Base-by-base conservation (phyloP, 495 filamentous ascomycete species). In the Podospora conica region DNA sequence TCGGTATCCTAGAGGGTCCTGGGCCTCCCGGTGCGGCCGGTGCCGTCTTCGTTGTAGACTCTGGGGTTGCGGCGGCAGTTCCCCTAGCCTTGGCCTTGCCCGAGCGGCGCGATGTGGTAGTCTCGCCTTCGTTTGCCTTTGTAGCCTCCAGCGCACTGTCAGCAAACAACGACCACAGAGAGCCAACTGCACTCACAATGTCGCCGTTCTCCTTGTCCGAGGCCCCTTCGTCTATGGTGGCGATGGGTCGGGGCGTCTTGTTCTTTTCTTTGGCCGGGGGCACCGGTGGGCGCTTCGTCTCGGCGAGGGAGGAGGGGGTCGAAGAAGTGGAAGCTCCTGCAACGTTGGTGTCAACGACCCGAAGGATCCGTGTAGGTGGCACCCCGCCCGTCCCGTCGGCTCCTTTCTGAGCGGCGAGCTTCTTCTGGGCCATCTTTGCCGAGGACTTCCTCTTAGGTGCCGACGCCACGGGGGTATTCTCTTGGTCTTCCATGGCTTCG, bases 341-440 rank as follows among this genome's bases (percentile, higher is more conserved):
- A 64, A n/a, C 40, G 18, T 69, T 69, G 23, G 23, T 31, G 68
- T 69, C 70, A 68, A 70, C 55, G 24, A 55, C 27, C 56, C 65
- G 63, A 9, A 59, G 60, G 3, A 67, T 59, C 22, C 53, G 62
- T 18, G 27, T 60, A 25, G 64, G 54, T 28, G 31, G 12, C 53
- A 11, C 22, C 3, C 15, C 53, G 11, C 56, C n/a, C 33, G 56
- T 25, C 31, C 23, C 61, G 29, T 53, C 33, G 1, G 58, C 58
- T 10, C 23, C 28, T 56, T 70, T 63, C 56, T 40, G 54, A 10
- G 12, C 22, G 9, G 59, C 27, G 3, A 55, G 27, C 56, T 62
- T 65, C 25, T 63, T 58, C n/a, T 69, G 60, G 15, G 25, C 33
- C 60, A 63, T 69, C 62, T 70, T 72, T 55, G 31, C 56, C 1